Conservation (phyloP, 2,329 filamentous ascomycete species). For the Ascochyta pisi region DNA sequence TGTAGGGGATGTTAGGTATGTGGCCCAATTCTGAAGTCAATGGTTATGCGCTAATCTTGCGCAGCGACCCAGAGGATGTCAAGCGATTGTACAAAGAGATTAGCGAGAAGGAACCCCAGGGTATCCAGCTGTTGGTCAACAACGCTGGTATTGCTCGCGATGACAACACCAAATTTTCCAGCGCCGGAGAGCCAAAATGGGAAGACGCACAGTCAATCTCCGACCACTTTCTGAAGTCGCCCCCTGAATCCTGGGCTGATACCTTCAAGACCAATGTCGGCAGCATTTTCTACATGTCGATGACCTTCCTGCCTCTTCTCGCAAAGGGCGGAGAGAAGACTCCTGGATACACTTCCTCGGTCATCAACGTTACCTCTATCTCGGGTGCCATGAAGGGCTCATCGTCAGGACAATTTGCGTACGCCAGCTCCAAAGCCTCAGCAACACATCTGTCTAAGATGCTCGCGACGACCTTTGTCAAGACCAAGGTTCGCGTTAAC, state of each 20-base stretch:
- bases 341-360: slow-evolving; percentile 56
- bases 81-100: slow-evolving; percentile 52
- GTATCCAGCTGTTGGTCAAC: slow-evolving; percentile 63
- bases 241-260: slow-evolving; percentile 56
- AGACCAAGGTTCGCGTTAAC: slow-evolving; percentile 54
- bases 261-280: slow-evolving; percentile 62
- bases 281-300: slow-evolving; percentile 60
- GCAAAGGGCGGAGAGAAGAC: slow-evolving; percentile 56
- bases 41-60: background rate
- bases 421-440: slow-evolving; percentile 59
- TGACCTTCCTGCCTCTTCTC: slow-evolving; percentile 62
- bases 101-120: slow-evolving; percentile 56
- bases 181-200: slow-evolving; percentile 58
- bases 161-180: slow-evolving; percentile 58
- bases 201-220: slow-evolving; percentile 56
- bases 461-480: slow-evolving; percentile 54
- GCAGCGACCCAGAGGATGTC: slow-evolving; percentile 58
- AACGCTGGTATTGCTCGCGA: slow-evolving; percentile 62
- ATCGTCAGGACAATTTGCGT: slow-evolving; percentile 60
- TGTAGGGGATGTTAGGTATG: slow-evolving; percentile 39
- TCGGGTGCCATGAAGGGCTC: slow-evolving; percentile 58
- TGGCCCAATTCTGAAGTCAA: background rate
- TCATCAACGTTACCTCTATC: slow-evolving; percentile 63
- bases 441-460: slow-evolving; percentile 56
- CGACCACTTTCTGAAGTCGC: slow-evolving; percentile 58